Evolutionary conservation across 2,329 filamentous ascomycete species (phyloP).

Genomic region (Colletotrichum sp.): DNA sequence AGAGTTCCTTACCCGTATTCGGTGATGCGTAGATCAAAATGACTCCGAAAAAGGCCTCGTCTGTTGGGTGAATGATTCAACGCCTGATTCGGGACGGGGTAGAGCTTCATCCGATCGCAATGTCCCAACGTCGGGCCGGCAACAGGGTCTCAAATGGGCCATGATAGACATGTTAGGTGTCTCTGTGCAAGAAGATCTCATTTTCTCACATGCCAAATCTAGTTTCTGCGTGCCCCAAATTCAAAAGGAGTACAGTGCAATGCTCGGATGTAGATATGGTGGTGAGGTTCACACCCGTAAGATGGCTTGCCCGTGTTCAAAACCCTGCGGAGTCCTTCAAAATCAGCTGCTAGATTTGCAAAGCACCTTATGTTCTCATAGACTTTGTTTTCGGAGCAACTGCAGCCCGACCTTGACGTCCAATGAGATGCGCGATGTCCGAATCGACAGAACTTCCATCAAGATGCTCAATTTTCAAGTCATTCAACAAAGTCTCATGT

Average conservation of each 20-base stretch:
- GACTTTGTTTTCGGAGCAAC: background rate
- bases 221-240: background rate
- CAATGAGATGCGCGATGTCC: background rate
- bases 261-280: too few species aligned
- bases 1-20: background rate
- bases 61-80: background rate
- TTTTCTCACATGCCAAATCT: background rate
- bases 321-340: background rate
- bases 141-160: background rate
- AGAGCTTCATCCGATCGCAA: background rate
- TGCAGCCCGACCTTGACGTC: background rate
- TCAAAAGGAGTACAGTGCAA: background rate
- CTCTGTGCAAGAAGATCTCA: background rate
- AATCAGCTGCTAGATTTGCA: background rate
- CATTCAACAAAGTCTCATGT: background rate
- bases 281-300: background rate
- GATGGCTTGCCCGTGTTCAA: background rate
- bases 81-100: background rate
- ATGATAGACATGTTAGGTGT: background rate
- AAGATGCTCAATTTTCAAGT: background rate
- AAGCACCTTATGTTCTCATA: background rate
- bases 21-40: background rate
- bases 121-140: background rate
- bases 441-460: background rate
- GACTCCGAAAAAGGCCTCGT: background rate